Conservation (phyloP, 495 filamentous ascomycete species). For the Cetradonia linearis region DNA sequence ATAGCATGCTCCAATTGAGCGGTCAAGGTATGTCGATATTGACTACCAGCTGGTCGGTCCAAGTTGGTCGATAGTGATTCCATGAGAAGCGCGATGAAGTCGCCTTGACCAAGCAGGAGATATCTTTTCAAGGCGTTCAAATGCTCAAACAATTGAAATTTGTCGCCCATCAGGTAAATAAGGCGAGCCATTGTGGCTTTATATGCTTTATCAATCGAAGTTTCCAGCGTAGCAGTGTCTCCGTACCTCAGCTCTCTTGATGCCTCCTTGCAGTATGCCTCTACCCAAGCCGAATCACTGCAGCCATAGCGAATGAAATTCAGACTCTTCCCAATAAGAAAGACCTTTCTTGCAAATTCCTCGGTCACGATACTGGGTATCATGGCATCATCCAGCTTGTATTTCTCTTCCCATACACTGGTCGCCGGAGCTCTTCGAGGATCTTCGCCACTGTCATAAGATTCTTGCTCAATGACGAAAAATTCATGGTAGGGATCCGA, state of each 20-base stretch:
- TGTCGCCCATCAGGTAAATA: constrained; percentile 85
- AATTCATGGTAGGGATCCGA: constrained; percentile 94
- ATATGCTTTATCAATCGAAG: constrained; percentile 93
- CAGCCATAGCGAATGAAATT: constrained; percentile 98
- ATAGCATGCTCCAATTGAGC: constrained; percentile 97
- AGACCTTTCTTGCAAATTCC: constrained; percentile 90
- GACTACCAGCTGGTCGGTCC: constrained; percentile 86
- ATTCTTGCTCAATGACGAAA: constrained; percentile 72
- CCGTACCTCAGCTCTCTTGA: constrained; percentile 91
- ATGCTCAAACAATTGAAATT: constrained; percentile 90
- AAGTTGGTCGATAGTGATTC: constrained; percentile 86
- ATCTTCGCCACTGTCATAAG: constrained; percentile 33
- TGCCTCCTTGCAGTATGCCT: constrained; percentile 85
- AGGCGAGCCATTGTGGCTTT: constrained; percentile 93
- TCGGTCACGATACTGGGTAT: constrained; percentile 84
- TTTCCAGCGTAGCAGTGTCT: constrained; percentile 82
- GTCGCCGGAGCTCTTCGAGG: constrained; percentile 60
- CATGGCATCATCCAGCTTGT: constrained; percentile 74
- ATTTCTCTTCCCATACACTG: constrained; percentile 97
- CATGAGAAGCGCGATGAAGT: constrained; percentile 97
- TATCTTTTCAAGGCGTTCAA: constrained; percentile 89
- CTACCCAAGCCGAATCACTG: constrained; percentile 88
- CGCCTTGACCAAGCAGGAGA: constrained; percentile 85
- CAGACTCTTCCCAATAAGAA: constrained; percentile 91
- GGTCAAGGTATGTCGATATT: constrained; percentile 91